phyloP scores from a whole-genome alignment of 1,139 yeast genomes.

The Eremothecium gossypii region DNA sequence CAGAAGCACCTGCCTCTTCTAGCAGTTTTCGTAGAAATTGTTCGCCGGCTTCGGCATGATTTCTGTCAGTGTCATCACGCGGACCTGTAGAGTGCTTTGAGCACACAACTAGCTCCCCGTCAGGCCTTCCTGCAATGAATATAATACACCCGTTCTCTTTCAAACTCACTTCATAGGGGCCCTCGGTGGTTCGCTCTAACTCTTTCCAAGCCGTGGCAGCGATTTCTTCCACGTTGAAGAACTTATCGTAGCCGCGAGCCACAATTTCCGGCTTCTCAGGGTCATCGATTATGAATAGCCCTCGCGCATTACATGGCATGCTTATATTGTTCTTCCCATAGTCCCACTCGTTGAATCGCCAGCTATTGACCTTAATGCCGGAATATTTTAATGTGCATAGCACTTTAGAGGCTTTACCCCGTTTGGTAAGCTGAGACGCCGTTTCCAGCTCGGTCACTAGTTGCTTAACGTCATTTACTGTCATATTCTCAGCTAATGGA shows the following conservation, averaged over 20 bases:
- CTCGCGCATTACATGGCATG: conserved; percentile 74
- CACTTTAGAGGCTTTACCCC: conserved; percentile 34
- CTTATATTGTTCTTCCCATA: conserved; percentile 47
- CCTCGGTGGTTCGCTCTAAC: conserved; percentile 42
- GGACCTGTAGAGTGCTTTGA: conserved; percentile 85
- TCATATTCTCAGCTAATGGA: neutral
- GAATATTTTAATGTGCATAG: conserved; percentile 29
- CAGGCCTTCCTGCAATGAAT: conserved; percentile 64
- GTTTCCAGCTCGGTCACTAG: conserved; percentile 25
- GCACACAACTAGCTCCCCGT: conserved; percentile 71
- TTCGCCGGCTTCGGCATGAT: conserved; percentile 74
- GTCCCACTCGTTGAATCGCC: conserved; percentile 92
- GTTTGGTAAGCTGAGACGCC: conserved; percentile 22
- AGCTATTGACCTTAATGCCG: conserved; percentile 33
- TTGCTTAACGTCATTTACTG: conserved; percentile 12
- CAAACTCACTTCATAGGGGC: conserved; percentile 73
- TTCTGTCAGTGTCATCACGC: conserved; percentile 43
- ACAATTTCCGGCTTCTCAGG: conserved; percentile 36
- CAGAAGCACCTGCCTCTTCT: conserved; percentile 31
- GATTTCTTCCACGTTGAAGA: conserved; percentile 73
- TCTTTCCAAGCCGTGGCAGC: conserved; percentile 41
- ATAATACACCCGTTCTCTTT: conserved; percentile 95
- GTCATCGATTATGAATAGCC: conserved; percentile 56
- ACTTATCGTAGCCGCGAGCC: conserved; percentile 89
- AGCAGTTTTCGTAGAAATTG: conserved; percentile 48